Evolutionary conservation across 2,329 filamentous ascomycete species (phyloP), one percentile per base, ranked within the genome.

Genomic region (Rutstroemia sp.): DNA sequence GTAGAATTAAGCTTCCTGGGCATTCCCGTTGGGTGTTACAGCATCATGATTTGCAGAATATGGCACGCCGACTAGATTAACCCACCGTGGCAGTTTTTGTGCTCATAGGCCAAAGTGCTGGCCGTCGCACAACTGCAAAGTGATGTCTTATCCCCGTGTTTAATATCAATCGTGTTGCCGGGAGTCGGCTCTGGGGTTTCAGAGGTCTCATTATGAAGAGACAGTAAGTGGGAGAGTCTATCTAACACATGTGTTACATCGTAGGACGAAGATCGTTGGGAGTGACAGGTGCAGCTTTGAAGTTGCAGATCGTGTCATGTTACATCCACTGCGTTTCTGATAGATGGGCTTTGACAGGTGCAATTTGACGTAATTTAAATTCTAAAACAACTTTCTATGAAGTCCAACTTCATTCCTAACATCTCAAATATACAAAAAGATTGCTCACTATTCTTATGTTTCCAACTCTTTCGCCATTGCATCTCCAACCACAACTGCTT

Each of bases 271-370:
- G 10, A 14, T 16, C 27, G 19, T 25, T 55, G 47, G n/a, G 19
- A 38, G 38, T 27, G 25, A 39, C 27, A 51, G 27, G 16, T 9
- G 10, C 12, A 44, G 17, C 21, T 47, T 10, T 47, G 50, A 30
- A 51, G 16, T 39, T 45, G 21, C 39, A 50, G 38, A 45, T 23
- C 4, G 47, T 51, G n/a, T 14, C 19, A 56, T 45, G 53, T 55
- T 55, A 55, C 38, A 30, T 45, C 8, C 14, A 44, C 53, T 56
- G 19, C 39, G 12, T 56, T 56, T 51, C 34, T 56, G 53, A 50
- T 46, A 56, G 47, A 39, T 56, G 53, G 25, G 27, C 27, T 36
- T 51, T 51, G 53, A 56, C 53, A 51, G 40, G 53, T 56, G 47
- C 53, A 56, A 51, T 51, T 56, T 46, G 53, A 51, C 47, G 51